A percentile compares a stretch with the other conserved stretches of the same genome.
phyloP scores from a whole-genome alignment of 305 asterid species.

The Striga hermonthica region DNA sequence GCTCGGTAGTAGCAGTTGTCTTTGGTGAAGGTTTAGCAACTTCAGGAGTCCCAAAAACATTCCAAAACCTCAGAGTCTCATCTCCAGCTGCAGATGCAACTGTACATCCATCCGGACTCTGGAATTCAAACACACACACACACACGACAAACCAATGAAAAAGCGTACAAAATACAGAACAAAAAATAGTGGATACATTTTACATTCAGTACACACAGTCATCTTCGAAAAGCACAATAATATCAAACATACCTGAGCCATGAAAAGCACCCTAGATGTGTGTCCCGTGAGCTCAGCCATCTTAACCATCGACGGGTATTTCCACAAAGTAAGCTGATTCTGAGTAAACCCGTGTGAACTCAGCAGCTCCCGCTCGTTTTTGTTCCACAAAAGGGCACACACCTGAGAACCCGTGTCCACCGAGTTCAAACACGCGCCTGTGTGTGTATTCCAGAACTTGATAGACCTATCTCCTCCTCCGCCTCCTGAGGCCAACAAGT shows the following conservation, averaged over 20 bases:
- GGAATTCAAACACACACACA: neutral
- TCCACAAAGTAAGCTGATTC: conserved; percentile 93
- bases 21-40: conserved; percentile 55
- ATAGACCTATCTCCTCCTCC: conserved; percentile 74
- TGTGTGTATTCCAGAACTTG: conserved; percentile 87
- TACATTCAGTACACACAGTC: no score
- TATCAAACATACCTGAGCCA: conserved; percentile 58
- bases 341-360: conserved; percentile 86
- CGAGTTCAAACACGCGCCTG: conserved; percentile 87
- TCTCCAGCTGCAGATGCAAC: conserved; percentile 93
- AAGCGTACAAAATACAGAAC: neutral
- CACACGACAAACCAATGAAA: no score
- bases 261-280: conserved; percentile 80
- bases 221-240: no score
- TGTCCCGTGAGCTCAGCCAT: conserved; percentile 87
- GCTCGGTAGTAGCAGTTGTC: conserved; percentile 42
- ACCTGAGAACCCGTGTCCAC: conserved; percentile 89
- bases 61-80: conserved; percentile 81
- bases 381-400: conserved; percentile 85
- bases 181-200: no score
- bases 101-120: conserved; percentile 85
- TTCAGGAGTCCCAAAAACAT: conserved; percentile 77
- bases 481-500: conserved; percentile 77
- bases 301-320: conserved; percentile 90
- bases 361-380: conserved; percentile 75